phyloP scores from a whole-genome alignment of 192 early-diverging fungal species.

The Gamsiella multidivaricata region DNA sequence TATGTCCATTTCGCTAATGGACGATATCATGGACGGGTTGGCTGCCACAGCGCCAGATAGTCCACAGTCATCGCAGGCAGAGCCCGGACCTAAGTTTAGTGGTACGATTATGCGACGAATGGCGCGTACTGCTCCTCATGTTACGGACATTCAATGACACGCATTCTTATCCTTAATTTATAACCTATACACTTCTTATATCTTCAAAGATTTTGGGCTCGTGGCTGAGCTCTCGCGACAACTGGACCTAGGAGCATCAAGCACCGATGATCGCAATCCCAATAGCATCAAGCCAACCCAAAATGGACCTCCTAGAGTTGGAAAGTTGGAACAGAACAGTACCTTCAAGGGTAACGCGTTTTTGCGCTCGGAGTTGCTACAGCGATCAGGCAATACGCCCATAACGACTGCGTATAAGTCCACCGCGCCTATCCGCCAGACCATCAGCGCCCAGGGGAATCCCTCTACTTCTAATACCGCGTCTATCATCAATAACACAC shows the following conservation, averaged over 20 bases:
- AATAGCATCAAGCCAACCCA: neutral
- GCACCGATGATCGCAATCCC: neutral
- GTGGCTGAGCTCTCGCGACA: constrained; percentile 31
- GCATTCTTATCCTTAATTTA: neutral
- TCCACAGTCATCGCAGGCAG: constrained; percentile 13
- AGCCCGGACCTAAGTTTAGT: constrained; percentile 5
- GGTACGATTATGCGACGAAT: neutral
- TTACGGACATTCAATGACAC: neutral
- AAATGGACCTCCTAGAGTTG: neutral
- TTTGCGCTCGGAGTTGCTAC: constrained; percentile 6
- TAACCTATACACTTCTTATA: neutral
- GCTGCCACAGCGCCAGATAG: constrained; percentile 21
- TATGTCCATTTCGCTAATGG: constrained; percentile 33
- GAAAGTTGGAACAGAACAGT: constrained; percentile 26
- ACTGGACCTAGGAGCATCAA: constrained; percentile 6
- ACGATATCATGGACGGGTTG: constrained; percentile 46
- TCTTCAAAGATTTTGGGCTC: constrained; percentile 20
- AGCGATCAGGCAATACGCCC: neutral
- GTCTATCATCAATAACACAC: neutral
- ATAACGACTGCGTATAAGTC: neutral
- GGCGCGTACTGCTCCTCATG: neutral
- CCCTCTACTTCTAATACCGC: neutral
- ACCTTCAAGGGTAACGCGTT: constrained; percentile 45
- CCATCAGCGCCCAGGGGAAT: neutral
- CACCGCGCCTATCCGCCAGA: neutral